Base-by-base conservation (phyloP, 2,329 filamentous ascomycete genomes). In the Fusarium scirpi region DNA sequence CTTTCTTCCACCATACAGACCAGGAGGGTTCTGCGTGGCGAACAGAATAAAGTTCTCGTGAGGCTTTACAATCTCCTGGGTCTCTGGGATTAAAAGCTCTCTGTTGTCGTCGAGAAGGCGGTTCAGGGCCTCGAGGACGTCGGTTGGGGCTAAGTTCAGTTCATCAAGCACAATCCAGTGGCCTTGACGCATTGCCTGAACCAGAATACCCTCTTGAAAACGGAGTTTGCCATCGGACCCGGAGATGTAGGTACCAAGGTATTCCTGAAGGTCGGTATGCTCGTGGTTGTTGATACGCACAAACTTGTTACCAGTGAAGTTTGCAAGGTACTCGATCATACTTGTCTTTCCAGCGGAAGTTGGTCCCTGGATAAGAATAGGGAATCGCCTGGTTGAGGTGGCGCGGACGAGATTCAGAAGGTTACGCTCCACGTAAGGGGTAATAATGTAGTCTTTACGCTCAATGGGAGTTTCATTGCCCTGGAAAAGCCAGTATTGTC, bases 231-330 rank as follows among this genome's bases (percentile, higher is more conserved):
- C 97, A 76, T 97, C 92, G 1, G 90, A 82, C 25, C 91, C 92
- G 4, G 96, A 98, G 2, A 97, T 85, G 73, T 99, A 99, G 0
- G 94, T 97, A 20, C 96, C 96, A 8, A 99, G 84, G 76, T 99
- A 99, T 78, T 99, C 97, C 80, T 99, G 96, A 40, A 99, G 84
- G 79, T 99, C 96, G 0, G 96, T 99, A 77, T 99, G 96, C 78
- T 99, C 97, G 80, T 99, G 96, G 74, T 99, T 99, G 82, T 99
- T 99, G 84, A 99, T 99, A 65, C 96, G 90, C 45, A 99, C 94
- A 77, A 98, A 99, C 76, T 93, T 96, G 78, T 99, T 97, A 6
- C 97, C 96, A 30, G 94, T 98, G 58, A 93, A 92, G 76, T 97
- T 96, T n/a, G 97, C 95, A 40, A 99, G 86, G 78, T 97, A 98